Base-by-base conservation (phyloP, 495 filamentous ascomycete genomes). In the Acidiella bohemica region DNA sequence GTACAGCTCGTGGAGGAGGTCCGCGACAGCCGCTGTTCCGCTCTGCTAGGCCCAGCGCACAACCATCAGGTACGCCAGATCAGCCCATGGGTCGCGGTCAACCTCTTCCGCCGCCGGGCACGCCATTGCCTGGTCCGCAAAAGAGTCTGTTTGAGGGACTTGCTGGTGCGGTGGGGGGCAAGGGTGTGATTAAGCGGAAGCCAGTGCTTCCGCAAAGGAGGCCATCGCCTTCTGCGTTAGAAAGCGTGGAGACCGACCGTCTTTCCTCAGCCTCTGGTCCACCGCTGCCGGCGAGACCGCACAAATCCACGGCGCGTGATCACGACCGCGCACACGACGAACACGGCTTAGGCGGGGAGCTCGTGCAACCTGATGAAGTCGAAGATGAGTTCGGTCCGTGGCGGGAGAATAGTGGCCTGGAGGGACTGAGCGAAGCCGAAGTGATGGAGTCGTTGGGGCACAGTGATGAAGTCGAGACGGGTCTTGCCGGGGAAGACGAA, bases 1-100 rank as follows among this genome's bases (percentile, higher is more conserved):
- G 72, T 8, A 42, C 28, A 42, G 31, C n/a, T 42, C 20, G 12
- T 63, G 67, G 0, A 20, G 14, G 17, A 19, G 34, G n/a, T 21
- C 34, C 12, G 10, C 43, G 13, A 22, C 30, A 35, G 13, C 36
- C 11, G 9, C 9, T 39, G 22, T 30, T 22, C 22, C 32, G 32
- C 11, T 10, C 39, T 2, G 4, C 4, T 4, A 14, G 27, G 3
- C 24, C 11, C 5, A 24, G 26, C 12, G 7, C 42, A 37, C 16
- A 42, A 7, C 12, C 38, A 34, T 45, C 29, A 23, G 13, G 3
- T 14, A 7, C 20, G 7, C 20, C 39, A 21, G 13, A 24, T 5
- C 16, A 53, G 29, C 56, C 56, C 13, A 55, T 59, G 9, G 56
- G 56, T 10, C 41, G 56, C 21, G 56, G 56, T 0, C 51, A 51